Conservation (phyloP, 371 early-diverging fungal species). For the Haplosporangium sp. region DNA sequence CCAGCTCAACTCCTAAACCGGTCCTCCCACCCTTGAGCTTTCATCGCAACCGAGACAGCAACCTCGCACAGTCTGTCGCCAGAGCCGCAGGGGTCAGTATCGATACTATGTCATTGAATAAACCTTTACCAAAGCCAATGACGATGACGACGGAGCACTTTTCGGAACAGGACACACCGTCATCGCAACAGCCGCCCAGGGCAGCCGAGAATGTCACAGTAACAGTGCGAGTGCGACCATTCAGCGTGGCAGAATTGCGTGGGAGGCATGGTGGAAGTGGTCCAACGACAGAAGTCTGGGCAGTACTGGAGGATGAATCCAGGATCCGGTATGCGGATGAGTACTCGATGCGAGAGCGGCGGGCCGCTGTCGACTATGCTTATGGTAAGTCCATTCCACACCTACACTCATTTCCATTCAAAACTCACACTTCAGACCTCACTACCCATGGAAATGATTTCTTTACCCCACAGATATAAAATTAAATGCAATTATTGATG, state of each 20-base stretch:
- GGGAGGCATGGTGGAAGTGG: not conserved
- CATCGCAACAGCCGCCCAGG: not conserved
- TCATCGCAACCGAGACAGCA: constrained; percentile 6
- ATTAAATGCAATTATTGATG: too few relatives aligned
- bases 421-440: too few relatives aligned
- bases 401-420: too few relatives aligned
- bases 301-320: constrained; percentile 1
- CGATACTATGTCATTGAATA: not conserved
- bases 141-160: not conserved
- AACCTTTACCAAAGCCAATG: not conserved
- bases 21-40: constrained; percentile 32
- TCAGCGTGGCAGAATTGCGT: constrained; percentile 17
- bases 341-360: constrained; percentile 17
- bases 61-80: constrained; percentile 10
- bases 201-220: constrained; percentile 34
- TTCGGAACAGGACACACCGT: not conserved
- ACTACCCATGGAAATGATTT: too few relatives aligned
- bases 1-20: constrained; percentile 18
- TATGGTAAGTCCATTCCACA: constrained; percentile 12
- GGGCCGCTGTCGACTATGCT: constrained; percentile 24
- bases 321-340: constrained; percentile 26
- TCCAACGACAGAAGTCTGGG: constrained; percentile 25
- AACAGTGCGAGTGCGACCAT: constrained; percentile 26
- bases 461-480: too few relatives aligned
- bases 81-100: constrained; percentile 1